Base-by-base conservation (phyloP, 805 yeast species). In the Lipomyces sp. region DNA sequence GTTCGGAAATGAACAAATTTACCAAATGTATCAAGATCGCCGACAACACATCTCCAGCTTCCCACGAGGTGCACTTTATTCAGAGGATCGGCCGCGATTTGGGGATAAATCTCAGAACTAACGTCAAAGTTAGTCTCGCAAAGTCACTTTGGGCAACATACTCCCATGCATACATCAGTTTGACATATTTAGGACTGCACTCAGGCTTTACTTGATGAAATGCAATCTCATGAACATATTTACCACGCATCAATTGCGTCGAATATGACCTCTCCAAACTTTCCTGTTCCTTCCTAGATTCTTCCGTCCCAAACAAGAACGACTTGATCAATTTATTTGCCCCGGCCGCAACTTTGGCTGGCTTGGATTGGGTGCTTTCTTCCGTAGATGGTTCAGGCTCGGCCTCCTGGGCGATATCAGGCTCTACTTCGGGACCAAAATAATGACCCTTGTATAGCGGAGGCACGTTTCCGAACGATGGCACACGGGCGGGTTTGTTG, bases 41-140 rank as follows among this genome's bases (percentile, higher is more conserved):
- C 83, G 15, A 79, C 73, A 3, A 80, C 81, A 10, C 77, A 72
- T 53, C 82, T 72, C 83, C 83, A 80, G 57, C 78, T 75, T 11
- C 83, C 83, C 15, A 80, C 80, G n/a, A 80, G 73, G 51, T 77
- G 78, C 35, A 75, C 76, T 32, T 75, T 73, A 54, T 76, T 74
- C 39, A 57, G 61, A 15, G 76, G 74, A 67, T 78, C 77, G 18
- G 69, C 74, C 13, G 79, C 77, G 45, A 77, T 71, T 30, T 65
- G 62, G 2, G 81, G 80, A 64, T 77, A 77, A 53, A 70, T 69
- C 59, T 75, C 67, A 11, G 74, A 62, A 34, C 70, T 66, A 29
- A 13, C 24, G 24, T 15, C 5, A 13, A 48, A 57, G 39, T 33
- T 29, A 33, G 7, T 45, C 15, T 50, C 4, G 32, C 32, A 24